Evolutionary conservation across 192 early-diverging fungal genomes (phyloP), one percentile per base, ranked within the genome.

Genomic region (Haplosporangium gracile): DNA sequence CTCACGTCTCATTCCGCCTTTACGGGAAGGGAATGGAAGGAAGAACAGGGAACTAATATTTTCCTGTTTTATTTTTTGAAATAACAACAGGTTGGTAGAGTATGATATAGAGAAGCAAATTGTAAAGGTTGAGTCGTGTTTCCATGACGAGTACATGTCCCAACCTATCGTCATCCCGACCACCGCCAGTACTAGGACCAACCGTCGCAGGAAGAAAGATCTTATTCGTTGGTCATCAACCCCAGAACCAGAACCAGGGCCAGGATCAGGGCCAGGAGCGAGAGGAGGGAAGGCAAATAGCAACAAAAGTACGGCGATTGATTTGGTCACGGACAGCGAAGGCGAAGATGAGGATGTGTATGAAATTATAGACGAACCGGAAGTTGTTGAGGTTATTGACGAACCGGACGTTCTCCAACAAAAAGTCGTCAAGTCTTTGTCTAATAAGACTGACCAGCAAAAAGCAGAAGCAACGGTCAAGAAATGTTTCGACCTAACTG

Each of bases 81-180:
- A 7, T 20, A 2, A 0, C n/a, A 42, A 53, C 45, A 80, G 80
- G 71, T 11, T 81, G 49, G 68, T 24, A 11, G 53, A 70, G 18
- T 77, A 76, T 49, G 75, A 82, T 60, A 20, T 77, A 13, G 53
- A 72, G 0, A 10, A 22, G 45, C 75, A 77, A 36, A 72, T 77
- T 32, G 75, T 36, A 3, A 77, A 49, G 20, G 29, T 82, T 1
- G 75, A 82, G 34, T 82, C 81, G 15, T 76, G 74, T 29, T 82
- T 82, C 29, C 81, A 82, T 72, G 55, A 72, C 43, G 34, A 76
- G 36, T 39, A 75, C 9, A 75, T 34, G 9, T 51, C 34, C 39
- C 49, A 39, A 39, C 26, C 77, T 55, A 40, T 42, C 45, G 11
- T 38, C 3, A 4, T 40, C 2, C n/a, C 55, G 6, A 1, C 60